These are phyloP conservation scores for Misopates orontium DNA, from an alignment of 257 asterid genomes.

Conservation along the genomic window DNA sequence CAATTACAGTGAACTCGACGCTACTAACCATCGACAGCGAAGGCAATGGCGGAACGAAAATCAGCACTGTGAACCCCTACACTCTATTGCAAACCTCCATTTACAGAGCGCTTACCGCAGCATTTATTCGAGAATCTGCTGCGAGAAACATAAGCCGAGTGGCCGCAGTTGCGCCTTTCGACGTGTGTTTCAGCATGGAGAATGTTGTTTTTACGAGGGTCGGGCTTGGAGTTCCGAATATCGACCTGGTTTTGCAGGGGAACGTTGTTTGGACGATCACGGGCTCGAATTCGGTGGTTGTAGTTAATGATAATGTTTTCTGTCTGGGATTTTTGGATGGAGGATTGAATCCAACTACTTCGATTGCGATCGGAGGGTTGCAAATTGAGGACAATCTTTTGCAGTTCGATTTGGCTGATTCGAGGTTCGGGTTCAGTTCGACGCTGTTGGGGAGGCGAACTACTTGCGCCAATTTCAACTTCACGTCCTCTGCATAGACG, in stretches of 20 bases:
- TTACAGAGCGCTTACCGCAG: conserved; percentile 40
- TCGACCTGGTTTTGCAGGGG: conserved; percentile 53
- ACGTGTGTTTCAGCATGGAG: conserved; percentile 47
- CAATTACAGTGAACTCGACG: conserved; percentile 36
- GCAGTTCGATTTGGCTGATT: conserved; percentile 60
- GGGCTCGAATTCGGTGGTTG: conserved; percentile 65
- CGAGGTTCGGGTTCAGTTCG: conserved; percentile 57
- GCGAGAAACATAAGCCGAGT: conserved; percentile 43
- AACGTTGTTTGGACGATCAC: conserved; percentile 52
- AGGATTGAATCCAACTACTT: conserved; percentile 47
- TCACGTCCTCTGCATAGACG: conserved; percentile 47
- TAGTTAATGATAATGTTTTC: conserved; percentile 38
- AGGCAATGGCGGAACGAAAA: conserved; percentile 65
- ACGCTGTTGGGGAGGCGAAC: conserved; percentile 46
- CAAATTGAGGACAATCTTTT: conserved; percentile 48
- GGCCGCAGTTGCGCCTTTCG: conserved; percentile 49
- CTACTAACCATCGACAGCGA: conserved; percentile 43
- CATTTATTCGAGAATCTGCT: conserved; percentile 40
- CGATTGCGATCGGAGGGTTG: conserved; percentile 59
- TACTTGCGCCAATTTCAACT: conserved; percentile 73
- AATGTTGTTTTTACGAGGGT: conserved; percentile 43
- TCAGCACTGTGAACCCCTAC: conserved; percentile 62
- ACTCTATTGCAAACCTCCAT: conserved; percentile 55
- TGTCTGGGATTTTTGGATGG: conserved; percentile 60
- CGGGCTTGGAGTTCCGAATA: conserved; percentile 52